Percentiles rank a stretch among this genome's conserved stretches.
These are phyloP conservation scores for Termitomyces sp. DNA, from an alignment of 768 basidiomycete genomes.

Conservation along the genomic window DNA sequence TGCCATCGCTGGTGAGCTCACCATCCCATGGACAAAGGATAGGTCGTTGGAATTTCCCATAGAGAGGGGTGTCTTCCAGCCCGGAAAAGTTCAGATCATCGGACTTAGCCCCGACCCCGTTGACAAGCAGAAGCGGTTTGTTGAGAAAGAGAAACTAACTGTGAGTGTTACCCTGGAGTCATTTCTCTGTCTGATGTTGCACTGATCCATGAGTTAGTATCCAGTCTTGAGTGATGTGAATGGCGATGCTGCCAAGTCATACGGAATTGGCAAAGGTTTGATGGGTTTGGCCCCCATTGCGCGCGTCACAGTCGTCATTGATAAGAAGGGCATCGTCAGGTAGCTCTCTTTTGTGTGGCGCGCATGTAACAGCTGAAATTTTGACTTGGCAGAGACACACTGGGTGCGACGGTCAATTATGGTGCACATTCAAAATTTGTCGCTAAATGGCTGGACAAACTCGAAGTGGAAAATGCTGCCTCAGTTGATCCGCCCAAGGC, in stretches of 20 bases:
- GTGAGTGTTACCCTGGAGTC: constrained; percentile 28
- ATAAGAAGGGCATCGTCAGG: constrained; percentile 63
- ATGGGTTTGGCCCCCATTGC: constrained; percentile 56
- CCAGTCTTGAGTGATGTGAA: constrained; percentile 72
- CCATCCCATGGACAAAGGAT: background rate
- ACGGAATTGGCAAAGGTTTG: constrained; percentile 60
- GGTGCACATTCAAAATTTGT: constrained; percentile 69
- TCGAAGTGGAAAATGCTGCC: constrained; percentile 11
- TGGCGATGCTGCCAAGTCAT: constrained; percentile 57
- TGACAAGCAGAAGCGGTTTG: constrained; percentile 69
- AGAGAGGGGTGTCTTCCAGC: constrained; percentile 65
- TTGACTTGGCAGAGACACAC: constrained; percentile 39
- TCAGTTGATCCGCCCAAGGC: background rate
- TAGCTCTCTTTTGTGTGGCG: constrained; percentile 22
- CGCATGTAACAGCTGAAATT: background rate
- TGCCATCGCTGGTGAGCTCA: constrained; percentile 54
- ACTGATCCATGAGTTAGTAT: constrained; percentile 40
- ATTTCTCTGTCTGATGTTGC: no score
- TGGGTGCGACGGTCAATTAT: constrained; percentile 58
- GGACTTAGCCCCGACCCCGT: constrained; percentile 74
- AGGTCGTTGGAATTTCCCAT: background rate
- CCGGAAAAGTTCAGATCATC: constrained; percentile 58
- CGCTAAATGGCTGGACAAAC: constrained; percentile 54
- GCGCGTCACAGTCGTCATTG: constrained; percentile 75
- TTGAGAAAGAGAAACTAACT: constrained; percentile 61